phyloP scores from a whole-genome alignment of 441 rosid genomes.

The Mallotus repandus region DNA sequence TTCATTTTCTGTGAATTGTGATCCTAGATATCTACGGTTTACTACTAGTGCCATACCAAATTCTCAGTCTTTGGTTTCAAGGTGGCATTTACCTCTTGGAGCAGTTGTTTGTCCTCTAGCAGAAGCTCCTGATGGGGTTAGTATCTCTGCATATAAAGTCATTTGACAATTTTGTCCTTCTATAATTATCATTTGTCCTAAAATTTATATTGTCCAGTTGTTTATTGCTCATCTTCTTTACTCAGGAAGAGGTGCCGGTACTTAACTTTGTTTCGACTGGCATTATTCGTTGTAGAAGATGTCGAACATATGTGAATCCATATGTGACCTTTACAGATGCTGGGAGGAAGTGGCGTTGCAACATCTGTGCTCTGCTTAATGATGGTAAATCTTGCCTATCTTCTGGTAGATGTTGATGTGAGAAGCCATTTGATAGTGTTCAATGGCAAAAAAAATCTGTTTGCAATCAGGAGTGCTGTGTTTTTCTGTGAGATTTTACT shows the following conservation, averaged over 20 bases:
- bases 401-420: background rate
- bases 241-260: conserved; percentile 93
- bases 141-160: conserved; percentile 35
- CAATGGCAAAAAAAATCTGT: background rate
- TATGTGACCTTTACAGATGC: conserved; percentile 86
- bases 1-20: conserved; percentile 74
- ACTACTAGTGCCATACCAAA: conserved; percentile 86
- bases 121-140: conserved; percentile 89
- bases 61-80: conserved; percentile 85
- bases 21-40: conserved; percentile 80
- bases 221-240: conserved; percentile 28
- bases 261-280: conserved; percentile 82
- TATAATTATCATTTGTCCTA: background rate
- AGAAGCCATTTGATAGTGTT: conserved; percentile 14
- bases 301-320: conserved; percentile 98
- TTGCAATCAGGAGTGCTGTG: background rate
- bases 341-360: conserved; percentile 99
- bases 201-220: background rate
- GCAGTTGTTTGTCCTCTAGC: conserved; percentile 99
- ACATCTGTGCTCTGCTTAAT: conserved; percentile 84
- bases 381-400: conserved; percentile 55
- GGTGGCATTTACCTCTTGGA: conserved; percentile 99
- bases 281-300: conserved; percentile 96
- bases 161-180: conserved; percentile 20
- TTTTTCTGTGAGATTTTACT: background rate